Evolutionary conservation across 1,139 yeast species (phyloP).

Genomic region (Nakaseomyces delphensis): DNA sequence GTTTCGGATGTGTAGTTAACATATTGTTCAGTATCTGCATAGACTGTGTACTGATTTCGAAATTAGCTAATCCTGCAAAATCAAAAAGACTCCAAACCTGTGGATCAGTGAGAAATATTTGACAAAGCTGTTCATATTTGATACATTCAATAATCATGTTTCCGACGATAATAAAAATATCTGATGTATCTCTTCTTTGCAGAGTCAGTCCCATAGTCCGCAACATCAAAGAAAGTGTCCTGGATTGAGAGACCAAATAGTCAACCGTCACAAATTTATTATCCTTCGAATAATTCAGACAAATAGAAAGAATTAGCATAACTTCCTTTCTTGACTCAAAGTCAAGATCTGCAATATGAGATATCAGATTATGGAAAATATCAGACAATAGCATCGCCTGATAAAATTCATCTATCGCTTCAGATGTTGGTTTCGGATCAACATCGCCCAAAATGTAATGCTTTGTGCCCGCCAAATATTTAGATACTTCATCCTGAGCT

Average conservation of each 20-base stretch:
- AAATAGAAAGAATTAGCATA: slow-evolving; percentile 58
- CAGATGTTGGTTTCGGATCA: slow-evolving; percentile 62
- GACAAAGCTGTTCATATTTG: slow-evolving; percentile 64
- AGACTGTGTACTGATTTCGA: slow-evolving; percentile 87
- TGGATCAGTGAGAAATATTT: slow-evolving; percentile 47
- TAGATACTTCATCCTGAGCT: slow-evolving; percentile 67
- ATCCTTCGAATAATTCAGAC: slow-evolving; percentile 73
- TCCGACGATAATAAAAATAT: slow-evolving; percentile 68
- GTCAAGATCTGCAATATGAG: slow-evolving; percentile 55
- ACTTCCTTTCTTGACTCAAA: slow-evolving; percentile 89
- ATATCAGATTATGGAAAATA: slow-evolving; percentile 51
- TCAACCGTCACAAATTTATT: slow-evolving; percentile 81
- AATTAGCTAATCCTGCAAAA: slow-evolving; percentile 65
- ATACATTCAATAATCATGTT: slow-evolving; percentile 78
- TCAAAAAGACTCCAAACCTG: slow-evolving; percentile 76
- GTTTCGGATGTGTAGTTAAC: slow-evolving; percentile 56
- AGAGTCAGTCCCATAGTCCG: slow-evolving; percentile 56
- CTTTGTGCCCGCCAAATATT: slow-evolving; percentile 60
- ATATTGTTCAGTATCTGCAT: slow-evolving; percentile 68
- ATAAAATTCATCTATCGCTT: slow-evolving; percentile 53
- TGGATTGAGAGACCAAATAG: slow-evolving; percentile 60
- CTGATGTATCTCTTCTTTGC: slow-evolving; percentile 32
- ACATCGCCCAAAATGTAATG: slow-evolving; percentile 66
- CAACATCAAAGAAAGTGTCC: slow-evolving; percentile 52
- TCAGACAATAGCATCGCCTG: slow-evolving; percentile 44